A percentile compares a stretch with the other conserved stretches of the same genome.
These are phyloP conservation scores for Elongisporangium anandrum DNA, from an alignment of 352 stramenopile genomes.

Conservation along the genomic window DNA sequence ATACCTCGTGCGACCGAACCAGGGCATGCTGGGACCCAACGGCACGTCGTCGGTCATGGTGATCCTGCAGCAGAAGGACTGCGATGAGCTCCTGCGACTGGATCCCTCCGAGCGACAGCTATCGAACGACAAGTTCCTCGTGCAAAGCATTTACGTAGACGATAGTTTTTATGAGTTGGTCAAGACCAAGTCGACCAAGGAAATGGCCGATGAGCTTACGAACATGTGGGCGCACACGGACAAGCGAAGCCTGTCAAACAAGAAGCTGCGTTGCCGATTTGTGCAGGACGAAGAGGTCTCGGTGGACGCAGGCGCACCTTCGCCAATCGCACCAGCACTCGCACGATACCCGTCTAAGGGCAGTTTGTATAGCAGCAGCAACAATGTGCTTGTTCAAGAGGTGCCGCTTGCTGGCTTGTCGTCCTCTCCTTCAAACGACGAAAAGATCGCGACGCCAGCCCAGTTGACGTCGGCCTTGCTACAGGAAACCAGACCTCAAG, in stretches of 20 bases:
- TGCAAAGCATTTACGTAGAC: constrained; percentile 84
- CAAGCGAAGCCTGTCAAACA: constrained; percentile 79
- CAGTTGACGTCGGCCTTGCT: constrained; percentile 63
- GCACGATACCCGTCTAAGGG: not conserved
- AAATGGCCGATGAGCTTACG: constrained; percentile 85
- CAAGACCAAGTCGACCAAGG: constrained; percentile 84
- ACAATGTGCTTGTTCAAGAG: constrained; percentile 7
- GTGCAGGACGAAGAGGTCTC: constrained; percentile 40
- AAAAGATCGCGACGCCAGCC: constrained; percentile 31
- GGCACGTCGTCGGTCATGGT: constrained; percentile 78
- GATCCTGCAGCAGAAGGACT: constrained; percentile 88
- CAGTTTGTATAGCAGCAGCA: constrained; percentile 14
- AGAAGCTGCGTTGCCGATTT: constrained; percentile 87
- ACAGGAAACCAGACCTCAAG: constrained; percentile 19
- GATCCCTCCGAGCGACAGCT: constrained; percentile 74
- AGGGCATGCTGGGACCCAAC: constrained; percentile 78
- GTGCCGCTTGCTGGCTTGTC: not conserved
- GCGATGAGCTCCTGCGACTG: constrained; percentile 77
- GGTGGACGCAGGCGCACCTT: not conserved
- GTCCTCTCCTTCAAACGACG: constrained; percentile 1
- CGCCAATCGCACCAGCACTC: constrained; percentile 2
- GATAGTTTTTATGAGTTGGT: constrained; percentile 83
- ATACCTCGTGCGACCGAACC: constrained; percentile 88
- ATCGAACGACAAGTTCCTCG: constrained; percentile 89
- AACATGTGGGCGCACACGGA: constrained; percentile 82